Evolutionary conservation across 768 basidiomycete genomes (phyloP), one percentile per base, ranked within the genome.

Genomic region (Plicaturopsis crispa): DNA sequence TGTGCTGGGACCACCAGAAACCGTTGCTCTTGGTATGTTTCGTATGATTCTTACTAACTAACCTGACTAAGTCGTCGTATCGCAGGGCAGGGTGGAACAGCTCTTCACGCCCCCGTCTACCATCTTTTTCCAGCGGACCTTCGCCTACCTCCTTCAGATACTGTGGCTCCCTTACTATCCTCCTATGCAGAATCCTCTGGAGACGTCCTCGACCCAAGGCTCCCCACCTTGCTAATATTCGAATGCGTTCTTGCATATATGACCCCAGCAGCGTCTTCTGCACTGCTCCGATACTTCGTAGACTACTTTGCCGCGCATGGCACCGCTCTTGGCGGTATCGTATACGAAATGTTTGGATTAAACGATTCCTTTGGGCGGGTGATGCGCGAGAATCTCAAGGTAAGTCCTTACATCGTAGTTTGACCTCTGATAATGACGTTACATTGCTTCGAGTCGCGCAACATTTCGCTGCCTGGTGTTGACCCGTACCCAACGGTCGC

Each of bases 171-270:
- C 0, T 55, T 73, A 17, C 48, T 69, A 3, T 40, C 45, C 8
- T 54, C 53, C 20, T 28, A 8, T 14, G 26, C 26, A 28, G 8
- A 8, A 8, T 28, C 26, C 26, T 28, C 26, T 8, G 26, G 14
- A 8, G 10, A 8, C 6, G 42, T 76, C 13, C 66, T 94, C 23
- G 80, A 84, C 12, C 67, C 75, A 0, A 48, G 66, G 2, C 51
- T 79, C 10, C 90, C 93, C 3, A 93, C 91, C 1, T 72, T 97
- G 2, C 66, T 97, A 17, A 61, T 97, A 6, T 91, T 89, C 44
- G 94, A 98, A 68, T 98, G 94, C 48, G 86, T 97, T 13, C 72
- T 96, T 39, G 90, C 79, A 11, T 97, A 99, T 60, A 85, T 97
- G 72, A 50, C 64, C 0, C 78, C 86, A 0, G 52, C 60, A 3